A percentile compares a stretch with the other conserved stretches of the same genome.
These are phyloP conservation scores for Cytospora paraplurivora DNA, from an alignment of 2,329 filamentous ascomycete species.

Conservation along the genomic window DNA sequence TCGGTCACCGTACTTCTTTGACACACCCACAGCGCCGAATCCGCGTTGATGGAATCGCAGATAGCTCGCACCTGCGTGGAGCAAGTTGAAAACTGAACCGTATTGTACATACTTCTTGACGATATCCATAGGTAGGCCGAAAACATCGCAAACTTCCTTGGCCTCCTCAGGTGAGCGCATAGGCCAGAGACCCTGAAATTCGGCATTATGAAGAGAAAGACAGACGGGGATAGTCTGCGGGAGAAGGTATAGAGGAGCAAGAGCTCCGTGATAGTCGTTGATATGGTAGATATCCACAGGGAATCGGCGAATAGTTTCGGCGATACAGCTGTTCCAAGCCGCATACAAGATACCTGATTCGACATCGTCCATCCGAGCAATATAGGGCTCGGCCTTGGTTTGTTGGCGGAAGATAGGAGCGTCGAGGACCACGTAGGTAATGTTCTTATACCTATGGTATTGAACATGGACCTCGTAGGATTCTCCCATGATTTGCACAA, in stretches of 20 bases:
- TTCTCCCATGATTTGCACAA: slow-evolving; percentile 62
- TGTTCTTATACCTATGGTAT: slow-evolving; percentile 57
- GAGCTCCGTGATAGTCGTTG: slow-evolving; percentile 42
- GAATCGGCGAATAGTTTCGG: slow-evolving; percentile 63
- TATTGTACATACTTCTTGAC: slow-evolving; percentile 65
- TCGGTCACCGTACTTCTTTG: slow-evolving; percentile 68
- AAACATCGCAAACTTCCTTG: slow-evolving; percentile 64
- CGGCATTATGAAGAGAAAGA: slow-evolving; percentile 67
- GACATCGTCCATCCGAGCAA: slow-evolving; percentile 67
- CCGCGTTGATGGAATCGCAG: slow-evolving; percentile 65
- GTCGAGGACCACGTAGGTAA: slow-evolving; percentile 49
- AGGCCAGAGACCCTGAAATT: slow-evolving; percentile 69
- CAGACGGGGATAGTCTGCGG: slow-evolving; percentile 63
- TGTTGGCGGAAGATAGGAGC: slow-evolving; percentile 66
- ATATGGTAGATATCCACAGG: slow-evolving; percentile 45
- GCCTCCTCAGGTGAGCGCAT: slow-evolving; percentile 64
- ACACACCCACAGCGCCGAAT: slow-evolving; percentile 66
- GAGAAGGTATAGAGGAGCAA: slow-evolving; percentile 64
- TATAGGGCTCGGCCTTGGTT: slow-evolving; percentile 63
- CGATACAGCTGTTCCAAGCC: slow-evolving; percentile 71
- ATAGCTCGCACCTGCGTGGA: slow-evolving; percentile 64
- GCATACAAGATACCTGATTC: slow-evolving; percentile 69
- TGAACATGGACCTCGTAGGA: slow-evolving; percentile 65
- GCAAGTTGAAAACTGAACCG: slow-evolving; percentile 65
- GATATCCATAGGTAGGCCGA: slow-evolving; percentile 58